A percentile compares a stretch with the other conserved stretches of the same genome.
phyloP scores from a whole-genome alignment of 805 yeast species.

The Metschnikowia lunata region DNA sequence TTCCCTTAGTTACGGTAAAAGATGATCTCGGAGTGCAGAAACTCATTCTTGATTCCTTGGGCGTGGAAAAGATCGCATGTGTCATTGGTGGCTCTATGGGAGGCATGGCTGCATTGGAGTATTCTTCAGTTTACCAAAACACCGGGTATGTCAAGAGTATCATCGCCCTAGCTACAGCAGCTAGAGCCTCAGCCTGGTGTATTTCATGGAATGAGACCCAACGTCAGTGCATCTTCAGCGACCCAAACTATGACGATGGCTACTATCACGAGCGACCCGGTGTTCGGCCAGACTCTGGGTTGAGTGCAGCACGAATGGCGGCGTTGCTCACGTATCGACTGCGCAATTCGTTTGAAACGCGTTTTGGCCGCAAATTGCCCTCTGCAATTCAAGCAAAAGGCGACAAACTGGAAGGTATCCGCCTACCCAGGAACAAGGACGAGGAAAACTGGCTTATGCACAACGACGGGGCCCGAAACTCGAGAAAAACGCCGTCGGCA shows the following conservation, averaged over 20 bases:
- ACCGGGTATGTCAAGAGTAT: conserved; percentile 61
- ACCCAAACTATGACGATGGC: conserved; percentile 90
- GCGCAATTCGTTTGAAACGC: conserved; percentile 82
- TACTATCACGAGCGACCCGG: conserved; percentile 60
- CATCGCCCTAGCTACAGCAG: conserved; percentile 88
- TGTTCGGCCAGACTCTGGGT: conserved; percentile 72
- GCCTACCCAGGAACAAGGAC: conserved; percentile 45
- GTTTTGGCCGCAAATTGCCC: conserved; percentile 76
- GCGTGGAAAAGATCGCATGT: conserved; percentile 74
- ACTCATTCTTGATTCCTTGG: conserved; percentile 70
- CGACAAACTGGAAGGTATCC: conserved; percentile 11
- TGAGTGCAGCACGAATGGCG: conserved; percentile 97
- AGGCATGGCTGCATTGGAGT: conserved; percentile 92
- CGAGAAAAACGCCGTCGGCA: conserved; percentile 1
- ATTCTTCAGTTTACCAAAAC: conserved; percentile 61
- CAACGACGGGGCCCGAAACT: conserved; percentile 66
- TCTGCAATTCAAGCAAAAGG: not conserved
- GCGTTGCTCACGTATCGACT: conserved; percentile 91
- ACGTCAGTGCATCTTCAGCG: conserved; percentile 91
- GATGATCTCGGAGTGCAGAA: conserved; percentile 85
- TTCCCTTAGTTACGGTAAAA: conserved; percentile 89
- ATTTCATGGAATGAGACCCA: conserved; percentile 99
- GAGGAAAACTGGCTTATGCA: conserved; percentile 83
- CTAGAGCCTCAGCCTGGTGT: conserved; percentile 97
- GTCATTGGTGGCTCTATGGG: conserved; percentile 99